Base-by-base conservation (phyloP, 2,329 filamentous ascomycete genomes). In the Diaporthe sp. region DNA sequence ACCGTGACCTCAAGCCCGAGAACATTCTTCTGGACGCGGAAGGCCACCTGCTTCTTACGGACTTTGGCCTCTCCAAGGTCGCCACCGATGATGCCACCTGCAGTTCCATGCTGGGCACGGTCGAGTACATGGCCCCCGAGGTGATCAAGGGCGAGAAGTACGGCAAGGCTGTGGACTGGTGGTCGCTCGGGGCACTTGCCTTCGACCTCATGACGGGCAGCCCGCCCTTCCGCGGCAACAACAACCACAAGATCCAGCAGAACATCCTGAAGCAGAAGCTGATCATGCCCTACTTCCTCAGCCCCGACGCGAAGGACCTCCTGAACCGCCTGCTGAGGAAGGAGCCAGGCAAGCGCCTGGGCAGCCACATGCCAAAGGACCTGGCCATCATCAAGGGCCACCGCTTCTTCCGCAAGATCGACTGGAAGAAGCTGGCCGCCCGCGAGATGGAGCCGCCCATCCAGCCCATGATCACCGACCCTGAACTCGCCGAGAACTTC, bases 111-210 rank as follows among this genome's bases (percentile, higher is more conserved):
- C 91, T 98, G 13, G 97, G 97, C 68, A 99, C 97, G 0, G 93
- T 98, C 74, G 97, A 98, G 83, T 99, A 99, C 89, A 99, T 99
- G 97, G 97, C 97, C 0, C 97, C 97, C 0, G 97, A 99, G 85
- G 94, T 99, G 69, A 92, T 99, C 76, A 90, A 92, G 76, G 96
- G 95, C 76, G 92, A 94, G 77, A 92, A 94, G 78, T 99, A 99
- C 83, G 96, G 96, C 80, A 96, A 96, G 83, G 93, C 95, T 1
- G 97, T 98, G 25, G 97, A 99, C 85, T 99, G 96, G 96, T 99
- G 97, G 97, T 98, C 96, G 6, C 92, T 99, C 61, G 97, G 97
- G 47, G 96, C 96, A 3, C 89, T 99, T 60, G 95, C 95, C 45
- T 97, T 93, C 83, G 97, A 99, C 82, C 88, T 99, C 47, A 92